phyloP scores from a whole-genome alignment of 305 asterid genomes.

The Galium porrigens region DNA sequence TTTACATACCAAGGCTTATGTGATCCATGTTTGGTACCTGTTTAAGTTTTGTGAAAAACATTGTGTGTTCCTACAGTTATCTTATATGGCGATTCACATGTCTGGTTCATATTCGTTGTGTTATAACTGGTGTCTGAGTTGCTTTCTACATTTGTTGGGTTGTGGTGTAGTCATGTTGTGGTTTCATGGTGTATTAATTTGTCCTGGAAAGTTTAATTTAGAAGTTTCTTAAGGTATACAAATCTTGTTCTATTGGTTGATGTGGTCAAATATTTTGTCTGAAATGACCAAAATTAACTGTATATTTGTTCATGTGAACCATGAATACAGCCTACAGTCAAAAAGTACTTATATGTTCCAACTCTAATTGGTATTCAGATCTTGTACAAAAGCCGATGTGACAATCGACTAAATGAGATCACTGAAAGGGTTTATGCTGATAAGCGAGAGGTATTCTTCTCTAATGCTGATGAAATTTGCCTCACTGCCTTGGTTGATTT shows the following conservation, averaged over 20 bases:
- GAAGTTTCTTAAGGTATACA: neutral
- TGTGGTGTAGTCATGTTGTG: neutral
- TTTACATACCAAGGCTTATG: neutral
- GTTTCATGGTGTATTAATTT: neutral
- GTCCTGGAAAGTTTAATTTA: neutral
- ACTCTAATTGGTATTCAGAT: constrained; percentile 31
- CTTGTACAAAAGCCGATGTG: constrained; percentile 87
- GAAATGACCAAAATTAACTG: neutral
- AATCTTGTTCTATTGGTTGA: neutral
- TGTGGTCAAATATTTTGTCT: neutral
- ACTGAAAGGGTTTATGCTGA: constrained; percentile 67
- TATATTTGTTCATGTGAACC: neutral
- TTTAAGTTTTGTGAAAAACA: neutral
- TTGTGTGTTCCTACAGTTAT: neutral
- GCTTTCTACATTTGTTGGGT: neutral
- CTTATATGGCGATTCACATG: neutral
- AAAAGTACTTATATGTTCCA: neutral
- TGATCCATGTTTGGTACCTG: neutral
- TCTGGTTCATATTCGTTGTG: neutral
- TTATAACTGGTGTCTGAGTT: neutral
- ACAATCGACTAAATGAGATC: constrained; percentile 81
- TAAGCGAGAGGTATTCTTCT: constrained; percentile 55
- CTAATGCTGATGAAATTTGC: constrained; percentile 13
- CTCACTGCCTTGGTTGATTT: constrained; percentile 9
- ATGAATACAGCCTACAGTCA: neutral